phyloP scores from a whole-genome alignment of 2,329 filamentous ascomycete genomes.

The Penicillium fuscoglaucum region DNA sequence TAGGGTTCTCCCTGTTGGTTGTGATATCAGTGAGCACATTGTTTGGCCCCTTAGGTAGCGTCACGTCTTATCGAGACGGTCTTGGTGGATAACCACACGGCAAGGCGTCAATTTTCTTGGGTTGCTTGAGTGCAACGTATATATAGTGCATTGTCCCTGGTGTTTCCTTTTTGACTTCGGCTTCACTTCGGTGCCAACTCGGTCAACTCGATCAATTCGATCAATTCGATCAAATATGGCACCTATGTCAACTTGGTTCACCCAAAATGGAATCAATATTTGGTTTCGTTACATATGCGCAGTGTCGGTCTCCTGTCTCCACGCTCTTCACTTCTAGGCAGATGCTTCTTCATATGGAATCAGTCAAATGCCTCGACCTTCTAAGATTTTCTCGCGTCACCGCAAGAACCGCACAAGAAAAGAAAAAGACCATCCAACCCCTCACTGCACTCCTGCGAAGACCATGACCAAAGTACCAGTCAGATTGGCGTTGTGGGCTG shows the following conservation, averaged over 20 bases:
- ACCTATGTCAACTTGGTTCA: background rate
- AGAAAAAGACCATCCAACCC: background rate
- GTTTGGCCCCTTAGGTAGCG: slow-evolving; percentile 14
- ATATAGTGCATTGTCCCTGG: slow-evolving; percentile 14
- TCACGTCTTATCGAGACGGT: slow-evolving; percentile 30
- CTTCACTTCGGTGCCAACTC: background rate
- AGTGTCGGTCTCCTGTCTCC: slow-evolving; percentile 17
- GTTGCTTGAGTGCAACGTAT: slow-evolving; percentile 4
- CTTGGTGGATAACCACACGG: slow-evolving; percentile 26
- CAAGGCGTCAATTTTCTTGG: slow-evolving; percentile 1
- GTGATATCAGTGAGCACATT: slow-evolving; percentile 7
- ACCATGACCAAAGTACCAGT: slow-evolving; percentile 11
- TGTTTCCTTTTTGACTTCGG: background rate
- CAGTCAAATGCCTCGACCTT: slow-evolving; percentile 10
- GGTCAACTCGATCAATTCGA: background rate
- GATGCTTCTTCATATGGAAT: slow-evolving; percentile 15
- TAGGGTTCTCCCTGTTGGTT: slow-evolving; percentile 4
- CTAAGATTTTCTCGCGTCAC: slow-evolving; percentile 16
- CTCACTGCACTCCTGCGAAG: background rate
- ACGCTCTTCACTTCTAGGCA: slow-evolving; percentile 12
- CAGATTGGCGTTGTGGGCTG: slow-evolving; percentile 6
- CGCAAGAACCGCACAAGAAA: slow-evolving; percentile 27
- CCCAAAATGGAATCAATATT: background rate
- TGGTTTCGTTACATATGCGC: slow-evolving; percentile 15
- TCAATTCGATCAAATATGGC: background rate